Evolutionary conservation across 164 flowering plant genomes (phyloP), one percentile per base, ranked within the genome.

Genomic region (Vitis labrusca): DNA sequence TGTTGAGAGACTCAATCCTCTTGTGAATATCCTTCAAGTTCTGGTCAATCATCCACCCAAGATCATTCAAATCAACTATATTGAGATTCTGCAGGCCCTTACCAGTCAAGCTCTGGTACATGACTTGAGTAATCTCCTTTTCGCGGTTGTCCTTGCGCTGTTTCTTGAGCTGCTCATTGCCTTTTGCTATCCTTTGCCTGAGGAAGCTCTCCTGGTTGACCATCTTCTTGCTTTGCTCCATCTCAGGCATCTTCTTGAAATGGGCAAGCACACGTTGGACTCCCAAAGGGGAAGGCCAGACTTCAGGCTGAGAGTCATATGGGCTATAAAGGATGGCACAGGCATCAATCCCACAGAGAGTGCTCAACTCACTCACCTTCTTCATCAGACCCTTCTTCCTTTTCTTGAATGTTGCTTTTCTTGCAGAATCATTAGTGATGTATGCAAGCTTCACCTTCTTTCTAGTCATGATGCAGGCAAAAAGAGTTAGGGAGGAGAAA

Each of bases 201-300:
- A 91, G 73, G 73, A 84, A 88, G 10, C 74, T 79, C 64, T 88
- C 94, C 37, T 86, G 91, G 71, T 83, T 85, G 76, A 88, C 79
- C 92, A 86, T 89, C 66, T 91, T 91, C 84, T 88, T 88, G 79
- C 81, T 73, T 52, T 89, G 89, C 52, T 89, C 93, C 84, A 82
- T 78, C 75, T 85, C 88, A 0, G 94, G 88, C 86, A 88, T 68
- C 68, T 60, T 71, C 67, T 71, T 83, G 77, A 86, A 91, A 64
- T 71, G 59, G 0, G 79, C 47, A 8, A 88, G 17, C 17, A 87
- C 79, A 0, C 75, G 77, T 19, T 76, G 84, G 14, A 72, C 91
- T 0, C 76, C 88, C 0, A 59, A 1, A 0, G 61, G 66, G 8
- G 85, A 73, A 0, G 93, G 95, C 92, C 92, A 89, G 1, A 86